Percentiles rank a stretch among this genome's conserved stretches.
These are phyloP conservation scores for Hypsizygus marmoreus DNA, from an alignment of 768 basidiomycete species.

Conservation along the genomic window DNA sequence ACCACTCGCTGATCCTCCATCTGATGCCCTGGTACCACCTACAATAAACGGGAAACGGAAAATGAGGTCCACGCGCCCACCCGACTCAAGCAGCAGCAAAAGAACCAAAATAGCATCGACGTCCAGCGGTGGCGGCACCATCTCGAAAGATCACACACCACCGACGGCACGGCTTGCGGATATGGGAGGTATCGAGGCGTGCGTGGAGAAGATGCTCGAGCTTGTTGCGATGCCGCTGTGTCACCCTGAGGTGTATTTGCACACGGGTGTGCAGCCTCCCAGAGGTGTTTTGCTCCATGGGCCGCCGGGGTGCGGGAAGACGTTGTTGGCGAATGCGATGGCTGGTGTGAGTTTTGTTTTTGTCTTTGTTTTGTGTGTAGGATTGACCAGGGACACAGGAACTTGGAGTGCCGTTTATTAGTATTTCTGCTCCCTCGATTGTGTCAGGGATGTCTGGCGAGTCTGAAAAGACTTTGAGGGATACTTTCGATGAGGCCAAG, in stretches of 20 bases:
- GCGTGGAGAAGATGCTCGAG: conserved; percentile 91
- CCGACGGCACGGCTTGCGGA: conserved; percentile 79
- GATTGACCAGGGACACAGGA: conserved; percentile 55
- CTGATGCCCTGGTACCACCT: conserved; percentile 11
- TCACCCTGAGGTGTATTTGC: conserved; percentile 93
- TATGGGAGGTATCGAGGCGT: conserved; percentile 84
- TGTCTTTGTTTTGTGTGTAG: background rate
- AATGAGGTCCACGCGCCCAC: conserved; percentile 50
- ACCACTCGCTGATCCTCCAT: conserved; percentile 9
- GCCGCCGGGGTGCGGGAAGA: conserved; percentile 97
- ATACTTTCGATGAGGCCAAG: conserved; percentile 97
- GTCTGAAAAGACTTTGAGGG: conserved; percentile 93
- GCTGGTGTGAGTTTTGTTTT: conserved; percentile 70
- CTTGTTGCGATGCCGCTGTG: conserved; percentile 94
- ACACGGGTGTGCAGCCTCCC: conserved; percentile 91
- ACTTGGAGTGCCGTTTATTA: conserved; percentile 90
- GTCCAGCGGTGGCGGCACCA: conserved; percentile 28
- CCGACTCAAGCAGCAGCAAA: conserved; percentile 61
- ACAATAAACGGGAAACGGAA: conserved; percentile 59
- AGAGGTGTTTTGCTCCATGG: conserved; percentile 92
- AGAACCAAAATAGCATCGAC: conserved; percentile 45
- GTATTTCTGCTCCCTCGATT: conserved; percentile 91
- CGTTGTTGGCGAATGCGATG: conserved; percentile 89
- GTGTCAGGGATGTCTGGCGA: conserved; percentile 99
- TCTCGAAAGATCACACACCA: conserved; percentile 67